These are phyloP conservation scores for Aureobasidium sp. DNA, from an alignment of 2,329 filamentous ascomycete species.

Conservation along the genomic window DNA sequence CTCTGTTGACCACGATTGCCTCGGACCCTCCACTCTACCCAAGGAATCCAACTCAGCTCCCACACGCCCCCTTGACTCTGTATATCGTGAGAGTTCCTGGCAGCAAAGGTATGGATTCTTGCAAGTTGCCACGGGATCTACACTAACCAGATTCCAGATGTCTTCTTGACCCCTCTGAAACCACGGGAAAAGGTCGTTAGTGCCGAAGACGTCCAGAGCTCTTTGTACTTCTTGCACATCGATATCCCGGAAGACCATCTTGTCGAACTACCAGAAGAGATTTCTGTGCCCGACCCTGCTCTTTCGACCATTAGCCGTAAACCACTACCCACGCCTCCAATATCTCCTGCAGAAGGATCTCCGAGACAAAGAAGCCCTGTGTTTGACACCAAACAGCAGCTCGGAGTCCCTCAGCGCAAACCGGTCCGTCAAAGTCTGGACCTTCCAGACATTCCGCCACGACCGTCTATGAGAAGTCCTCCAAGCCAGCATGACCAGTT, in stretches of 20 bases:
- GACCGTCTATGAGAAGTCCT: background rate
- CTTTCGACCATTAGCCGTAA: constrained; percentile 11
- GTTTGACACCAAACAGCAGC: background rate
- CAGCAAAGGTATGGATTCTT: constrained; percentile 63
- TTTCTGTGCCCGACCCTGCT: background rate
- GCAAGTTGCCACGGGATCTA: too few species aligned
- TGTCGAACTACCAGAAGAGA: background rate
- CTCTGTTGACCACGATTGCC: constrained; percentile 69
- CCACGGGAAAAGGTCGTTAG: constrained; percentile 84
- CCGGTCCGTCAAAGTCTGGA: constrained; percentile 7
- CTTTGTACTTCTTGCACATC: constrained; percentile 85
- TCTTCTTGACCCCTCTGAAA: constrained; percentile 86
- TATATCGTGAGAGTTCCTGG: constrained; percentile 94
- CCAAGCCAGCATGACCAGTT: background rate
- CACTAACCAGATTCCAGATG: constrained; percentile 48
- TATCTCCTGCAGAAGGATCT: constrained; percentile 6
- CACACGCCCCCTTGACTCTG: constrained; percentile 63
- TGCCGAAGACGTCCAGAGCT: constrained; percentile 74
- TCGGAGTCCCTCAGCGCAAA: constrained; percentile 6
- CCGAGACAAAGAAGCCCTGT: background rate
- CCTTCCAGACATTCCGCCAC: constrained; percentile 9
- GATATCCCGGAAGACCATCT: constrained; percentile 30
- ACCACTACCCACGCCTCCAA: constrained; percentile 16
- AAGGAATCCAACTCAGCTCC: constrained; percentile 60
- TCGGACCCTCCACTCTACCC: constrained; percentile 81